Base-by-base conservation (phyloP, 2,329 filamentous ascomycete species). In the Neonectria ditissima region DNA sequence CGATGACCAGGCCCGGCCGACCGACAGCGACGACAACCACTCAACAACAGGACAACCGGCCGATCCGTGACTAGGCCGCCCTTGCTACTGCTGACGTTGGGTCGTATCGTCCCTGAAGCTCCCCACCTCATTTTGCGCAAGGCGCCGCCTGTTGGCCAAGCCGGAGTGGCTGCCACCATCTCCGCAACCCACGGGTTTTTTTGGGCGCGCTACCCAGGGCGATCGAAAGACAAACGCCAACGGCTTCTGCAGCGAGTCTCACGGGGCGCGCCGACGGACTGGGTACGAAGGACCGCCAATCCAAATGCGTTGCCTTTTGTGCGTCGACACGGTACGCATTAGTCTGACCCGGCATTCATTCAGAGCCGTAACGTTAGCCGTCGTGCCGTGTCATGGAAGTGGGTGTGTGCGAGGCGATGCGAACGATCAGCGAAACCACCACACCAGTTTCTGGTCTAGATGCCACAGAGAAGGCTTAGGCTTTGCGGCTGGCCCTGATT, bases 41-140 rank as follows among this genome's bases (percentile, higher is more conserved):
- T 52, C 28, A 56, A 52, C 44, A n/a, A n/a, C 37, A 22, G 20
- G 44, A 34, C 28, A 39, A 51, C 26, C 47, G 22, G 34, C 6
- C 37, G 52, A 61, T 55, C 52, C 37, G 53, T 32, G 51, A 39
- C 57, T 32, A 48, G 26, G 41, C 24, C 41, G 57, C 44, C 58
- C 58, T 55, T 61, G 58, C 51, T 61, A 61, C 58, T 55, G 58
- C 58, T 61, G 58, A 55, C 52, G 34, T 50, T 55, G 24, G 24
- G 32, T 53, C 32, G 55, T 57, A 57, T 57, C 44, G 37, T 18
- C 11, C 39, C 37, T 22, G 22, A 47, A 20, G 37, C 8, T 45
- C 53, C 52, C 59, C 53, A 45, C 53, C 22, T 24, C 44, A 56
- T 37, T 62, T 51, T 57, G 53, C 59, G 53, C 54, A 62, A 55